These are phyloP conservation scores for Aspergillus sergii DNA, from an alignment of 2,329 filamentous ascomycete species.

Conservation along the genomic window DNA sequence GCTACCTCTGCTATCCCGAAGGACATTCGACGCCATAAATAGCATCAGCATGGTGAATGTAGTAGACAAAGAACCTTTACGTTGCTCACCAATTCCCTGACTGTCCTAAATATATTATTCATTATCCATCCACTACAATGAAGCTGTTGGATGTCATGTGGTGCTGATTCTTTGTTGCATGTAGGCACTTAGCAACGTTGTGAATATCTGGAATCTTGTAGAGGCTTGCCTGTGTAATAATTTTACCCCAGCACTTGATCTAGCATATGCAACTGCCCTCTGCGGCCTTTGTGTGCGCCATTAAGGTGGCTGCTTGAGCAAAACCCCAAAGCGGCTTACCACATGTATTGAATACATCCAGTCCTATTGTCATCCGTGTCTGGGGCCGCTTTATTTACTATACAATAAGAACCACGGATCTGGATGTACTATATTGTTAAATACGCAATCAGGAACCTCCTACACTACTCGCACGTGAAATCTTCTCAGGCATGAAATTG, in stretches of 20 bases:
- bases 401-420: not conserved
- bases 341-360: too few relatives aligned
- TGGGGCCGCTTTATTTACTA: not conserved
- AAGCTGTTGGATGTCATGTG: not conserved
- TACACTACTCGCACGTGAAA: not conserved
- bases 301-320: too few relatives aligned
- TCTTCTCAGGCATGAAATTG: not conserved
- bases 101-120: not conserved
- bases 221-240: too few relatives aligned
- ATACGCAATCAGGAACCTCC: not conserved
- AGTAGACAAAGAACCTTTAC: not conserved
- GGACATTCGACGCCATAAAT: too few relatives aligned
- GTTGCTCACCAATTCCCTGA: not conserved
- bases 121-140: not conserved
- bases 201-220: too few relatives aligned
- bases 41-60: too few relatives aligned
- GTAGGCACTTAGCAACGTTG: not conserved
- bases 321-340: too few relatives aligned
- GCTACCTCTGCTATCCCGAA: too few relatives aligned
- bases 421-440: not conserved
- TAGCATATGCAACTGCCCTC: too few relatives aligned
- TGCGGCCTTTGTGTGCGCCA: too few relatives aligned
- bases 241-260: too few relatives aligned
- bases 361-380: too few relatives aligned
- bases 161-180: not conserved